A percentile compares a stretch with the other conserved stretches of the same genome.
Evolutionary conservation across 192 early-diverging fungal species (phyloP).

Genomic region (Phycomyces nitens): DNA sequence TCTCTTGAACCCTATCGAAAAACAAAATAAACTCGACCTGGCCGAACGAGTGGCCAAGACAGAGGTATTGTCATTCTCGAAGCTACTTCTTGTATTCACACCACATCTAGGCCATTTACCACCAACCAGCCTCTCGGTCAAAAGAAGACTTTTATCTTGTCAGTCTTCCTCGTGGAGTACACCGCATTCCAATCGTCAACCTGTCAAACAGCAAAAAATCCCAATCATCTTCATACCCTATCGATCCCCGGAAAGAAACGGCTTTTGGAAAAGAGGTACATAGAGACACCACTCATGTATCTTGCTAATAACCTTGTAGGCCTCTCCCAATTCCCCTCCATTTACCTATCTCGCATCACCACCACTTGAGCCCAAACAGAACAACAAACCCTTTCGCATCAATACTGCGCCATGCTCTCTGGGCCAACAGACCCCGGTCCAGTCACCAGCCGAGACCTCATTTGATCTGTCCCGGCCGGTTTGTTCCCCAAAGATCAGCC

Average conservation of each 20-base stretch:
- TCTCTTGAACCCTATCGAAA: not conserved
- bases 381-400: not conserved
- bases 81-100: not conserved
- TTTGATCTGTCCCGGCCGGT: not conserved
- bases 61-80: not conserved
- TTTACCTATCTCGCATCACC: not conserved
- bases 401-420: not conserved
- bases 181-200: not conserved
- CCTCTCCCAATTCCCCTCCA: not conserved
- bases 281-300: too few relatives aligned
- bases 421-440: not conserved
- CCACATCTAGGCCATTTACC: not conserved
- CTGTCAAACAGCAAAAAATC: not conserved
- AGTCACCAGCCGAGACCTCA: not conserved
- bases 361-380: not conserved
- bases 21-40: not conserved
- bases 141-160: slow-evolving; percentile 2
- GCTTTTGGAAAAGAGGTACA: too few relatives aligned
- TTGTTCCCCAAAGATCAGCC: too few relatives aligned
- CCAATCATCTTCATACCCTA: too few relatives aligned
- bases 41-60: not conserved
- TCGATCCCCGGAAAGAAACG: too few relatives aligned
- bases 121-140: not conserved
- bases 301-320: too few relatives aligned
- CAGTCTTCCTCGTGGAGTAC: not conserved